Conservation (phyloP, 2,329 filamentous ascomycete species). For the Lachnellula arida region DNA sequence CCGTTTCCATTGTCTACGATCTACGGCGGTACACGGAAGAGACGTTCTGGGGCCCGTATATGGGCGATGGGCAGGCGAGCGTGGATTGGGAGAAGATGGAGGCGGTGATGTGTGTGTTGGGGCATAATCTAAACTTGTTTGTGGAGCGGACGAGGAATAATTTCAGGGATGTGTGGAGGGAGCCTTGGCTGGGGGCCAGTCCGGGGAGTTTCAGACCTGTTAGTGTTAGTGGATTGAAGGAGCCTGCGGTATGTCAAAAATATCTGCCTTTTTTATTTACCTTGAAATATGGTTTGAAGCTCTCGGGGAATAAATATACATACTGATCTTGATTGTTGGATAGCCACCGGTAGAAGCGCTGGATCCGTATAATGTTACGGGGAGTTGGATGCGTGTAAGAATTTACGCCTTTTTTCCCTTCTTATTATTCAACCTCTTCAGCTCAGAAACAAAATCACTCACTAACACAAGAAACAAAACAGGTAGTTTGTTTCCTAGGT, state of each 20-base stretch:
- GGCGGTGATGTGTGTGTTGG: constrained; percentile 65
- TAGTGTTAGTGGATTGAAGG: neutral
- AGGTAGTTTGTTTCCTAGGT: constrained; percentile 43
- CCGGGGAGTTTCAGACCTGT: constrained; percentile 9
- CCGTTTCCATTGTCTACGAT: constrained; percentile 68
- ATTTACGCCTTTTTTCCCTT: neutral
- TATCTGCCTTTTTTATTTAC: too few relatives aligned
- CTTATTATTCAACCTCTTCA: neutral
- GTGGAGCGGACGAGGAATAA: constrained; percentile 10
- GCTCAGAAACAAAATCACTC: too few relatives aligned
- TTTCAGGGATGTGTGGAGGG: constrained; percentile 11
- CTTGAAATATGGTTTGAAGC: too few relatives aligned
- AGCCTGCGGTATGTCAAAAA: neutral
- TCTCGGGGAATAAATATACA: too few relatives aligned
- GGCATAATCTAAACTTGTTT: constrained; percentile 54
- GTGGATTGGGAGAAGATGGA: constrained; percentile 82
- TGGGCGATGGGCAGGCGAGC: constrained; percentile 52
- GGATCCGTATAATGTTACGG: constrained; percentile 68
- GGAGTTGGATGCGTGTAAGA: constrained; percentile 64
- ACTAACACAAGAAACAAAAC: too few relatives aligned
- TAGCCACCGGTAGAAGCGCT: constrained; percentile 19
- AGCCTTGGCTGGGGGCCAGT: constrained; percentile 10
- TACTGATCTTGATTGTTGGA: too few relatives aligned
- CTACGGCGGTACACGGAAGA: constrained; percentile 59
- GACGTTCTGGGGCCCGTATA: constrained; percentile 68